Evolutionary conservation across 805 yeast species (phyloP), one percentile per base, ranked within the genome.

Genomic region (Candida vaughaniae): DNA sequence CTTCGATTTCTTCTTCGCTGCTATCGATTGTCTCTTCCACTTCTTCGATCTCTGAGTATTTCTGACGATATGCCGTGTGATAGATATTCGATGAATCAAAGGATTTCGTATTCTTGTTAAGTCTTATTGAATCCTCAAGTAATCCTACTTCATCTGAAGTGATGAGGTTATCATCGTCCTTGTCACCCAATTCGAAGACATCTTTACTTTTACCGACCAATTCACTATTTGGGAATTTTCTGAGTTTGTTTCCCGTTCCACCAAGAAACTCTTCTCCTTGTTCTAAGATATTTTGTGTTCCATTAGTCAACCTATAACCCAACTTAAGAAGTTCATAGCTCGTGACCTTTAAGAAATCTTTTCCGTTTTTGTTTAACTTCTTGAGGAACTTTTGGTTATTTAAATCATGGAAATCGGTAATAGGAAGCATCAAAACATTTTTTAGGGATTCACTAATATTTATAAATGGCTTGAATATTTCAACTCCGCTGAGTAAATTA

Each of bases 221-320:
- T 18, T 42, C 45, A 15, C 40, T 40, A 29, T 35, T 40, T 39
- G 32, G 41, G 8, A 49, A 52, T 8, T 51, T 40, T 46, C 82
- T 58, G 8, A 75, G 76, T 3, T 73, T 56, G 0, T 81, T 60
- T 0, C 91, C 93, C 45, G 70, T 70, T 0, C 95, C 95, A 6
- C 93, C 95, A 26, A 87, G 62, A 6, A 77, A 72, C 46, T 81
- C 84, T 53, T 89, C 97, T 0, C 95, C 81, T 36, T 75, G 78
- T 48, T 89, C 96, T 29, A 90, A 58, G 2, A 86, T 59, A 0
- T 81, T 78, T 51, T 89, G 97, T 0, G 96, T 85, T 0, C 97
- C 96, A 7, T 89, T 82, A 1, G 95, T 90, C 19, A 90, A 54
- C 49, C 84, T 87, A 0, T 85, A 91, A 1, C 96, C 95, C 31